Evolutionary conservation across 805 yeast species (phyloP), one percentile per base, ranked within the genome.

Genomic region (Jamesozyma gamospora): DNA sequence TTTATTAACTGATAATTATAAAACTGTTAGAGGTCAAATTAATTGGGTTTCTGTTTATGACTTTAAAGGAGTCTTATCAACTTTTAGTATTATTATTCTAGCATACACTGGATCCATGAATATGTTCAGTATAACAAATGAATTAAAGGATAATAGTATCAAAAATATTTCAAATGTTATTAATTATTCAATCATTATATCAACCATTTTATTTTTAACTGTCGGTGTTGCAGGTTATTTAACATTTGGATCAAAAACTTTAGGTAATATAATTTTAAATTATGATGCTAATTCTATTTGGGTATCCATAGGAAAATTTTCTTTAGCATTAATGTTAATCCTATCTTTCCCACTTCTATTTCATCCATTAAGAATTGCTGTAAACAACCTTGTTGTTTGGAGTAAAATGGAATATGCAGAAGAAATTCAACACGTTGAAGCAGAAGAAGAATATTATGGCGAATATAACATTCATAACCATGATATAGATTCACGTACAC

Each of bases 51-150:
- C 56, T n/a, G 67, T 74, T 1, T 66, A 71, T 30, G 66, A 69
- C 18, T 43, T 60, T 25, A 63, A 62, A 37, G 71, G 72, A 1
- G 55, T 74, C 7, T 62, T 80, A 42, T 70, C 81, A 18, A 75
- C 86, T 7, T 78, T 83, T 51, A 82, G 84, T 19, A 79, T 83
- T 41, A 72, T 82, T 28, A 79, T 83, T 12, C 79, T 83, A 60
- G 92, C 94, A 1, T 83, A 72, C 58, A 82, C 90, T 1, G 86
- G 92, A 37, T 82, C 82, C 43, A 90, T 83, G 63, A 83, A 82
- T 59, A 75, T 82, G 69, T 81, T 79, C 55, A 77, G 86, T 9
- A 80, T 83, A 38, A 73, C 79, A 51, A 78, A 80, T 52, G 94
- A 83, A 58, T 64, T 82, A 46, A 62, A 72, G 31, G 70, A 75